A percentile compares a stretch with the other conserved stretches of the same genome.
phyloP scores from a whole-genome alignment of 2,329 filamentous ascomycete species.

The Colletotrichum liaoningense region DNA sequence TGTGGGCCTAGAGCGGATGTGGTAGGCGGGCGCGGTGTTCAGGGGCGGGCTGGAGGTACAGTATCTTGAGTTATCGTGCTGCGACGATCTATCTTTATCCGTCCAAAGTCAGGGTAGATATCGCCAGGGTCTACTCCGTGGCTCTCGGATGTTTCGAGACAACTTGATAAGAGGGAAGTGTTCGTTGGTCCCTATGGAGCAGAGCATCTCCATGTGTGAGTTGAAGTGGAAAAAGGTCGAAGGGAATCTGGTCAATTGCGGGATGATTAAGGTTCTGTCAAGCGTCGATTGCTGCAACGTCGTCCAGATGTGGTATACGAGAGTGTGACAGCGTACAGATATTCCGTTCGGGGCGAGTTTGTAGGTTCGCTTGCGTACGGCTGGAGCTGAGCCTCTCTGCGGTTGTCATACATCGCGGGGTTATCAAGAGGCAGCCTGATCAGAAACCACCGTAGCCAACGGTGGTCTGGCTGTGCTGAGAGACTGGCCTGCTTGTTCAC shows the following conservation, averaged over 20 bases:
- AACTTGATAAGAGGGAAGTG: too few relatives aligned
- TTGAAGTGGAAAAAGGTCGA: neutral
- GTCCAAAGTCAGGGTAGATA: neutral
- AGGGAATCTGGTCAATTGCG: neutral
- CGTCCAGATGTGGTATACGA: neutral
- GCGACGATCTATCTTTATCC: neutral
- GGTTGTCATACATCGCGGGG: neutral
- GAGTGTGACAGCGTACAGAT: neutral
- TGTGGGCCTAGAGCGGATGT: neutral
- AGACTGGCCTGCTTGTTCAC: neutral
- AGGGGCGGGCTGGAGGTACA: neutral
- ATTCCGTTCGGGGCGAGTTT: neutral
- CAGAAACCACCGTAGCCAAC: neutral
- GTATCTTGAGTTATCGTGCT: slow-evolving; percentile 1
- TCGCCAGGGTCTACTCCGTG: neutral
- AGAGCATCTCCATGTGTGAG: neutral
- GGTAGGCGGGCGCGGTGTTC: slow-evolving; percentile 3
- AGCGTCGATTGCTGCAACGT: neutral
- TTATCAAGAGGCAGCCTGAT: slow-evolving; percentile 6
- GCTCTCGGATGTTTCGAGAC: neutral
- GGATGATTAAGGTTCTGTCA: neutral
- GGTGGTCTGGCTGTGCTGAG: slow-evolving; percentile 7
- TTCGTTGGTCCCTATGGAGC: neutral
- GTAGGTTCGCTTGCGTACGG: neutral
- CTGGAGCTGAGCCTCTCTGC: slow-evolving; percentile 11